Conservation (phyloP, 164 flowering plant species). For the Vitis cinerea region DNA sequence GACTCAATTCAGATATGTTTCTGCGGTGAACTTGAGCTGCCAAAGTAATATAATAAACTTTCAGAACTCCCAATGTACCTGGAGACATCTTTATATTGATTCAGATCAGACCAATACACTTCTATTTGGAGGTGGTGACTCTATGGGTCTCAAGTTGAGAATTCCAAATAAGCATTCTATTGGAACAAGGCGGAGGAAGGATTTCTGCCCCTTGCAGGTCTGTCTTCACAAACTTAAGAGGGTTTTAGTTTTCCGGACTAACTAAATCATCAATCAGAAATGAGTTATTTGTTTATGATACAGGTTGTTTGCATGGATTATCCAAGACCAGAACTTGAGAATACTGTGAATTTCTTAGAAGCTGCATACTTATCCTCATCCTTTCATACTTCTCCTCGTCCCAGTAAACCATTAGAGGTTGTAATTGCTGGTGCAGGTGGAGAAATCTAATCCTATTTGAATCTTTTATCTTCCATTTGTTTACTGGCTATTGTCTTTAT, state of each 20-base stretch:
- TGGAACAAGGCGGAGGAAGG: constrained; percentile 13
- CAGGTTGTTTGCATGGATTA: constrained; percentile 89
- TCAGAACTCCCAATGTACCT: background rate
- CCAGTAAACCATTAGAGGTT: constrained; percentile 67
- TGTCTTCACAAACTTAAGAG: background rate
- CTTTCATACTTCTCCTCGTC: constrained; percentile 64
- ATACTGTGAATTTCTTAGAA: constrained; percentile 71
- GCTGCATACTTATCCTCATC: constrained; percentile 87
- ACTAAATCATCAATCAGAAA: background rate
- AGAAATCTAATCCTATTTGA: background rate
- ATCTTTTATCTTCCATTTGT: background rate
- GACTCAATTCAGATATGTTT: constrained; percentile 34
- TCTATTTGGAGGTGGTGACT: constrained; percentile 21
- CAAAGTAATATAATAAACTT: constrained; percentile 9
- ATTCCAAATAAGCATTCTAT: constrained; percentile 3
- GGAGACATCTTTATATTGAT: constrained; percentile 5
- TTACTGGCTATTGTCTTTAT: background rate
- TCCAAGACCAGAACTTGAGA: constrained; percentile 92
- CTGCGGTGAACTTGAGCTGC: constrained; percentile 28
- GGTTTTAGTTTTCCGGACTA: background rate
- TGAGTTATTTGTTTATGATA: constrained; percentile 2
- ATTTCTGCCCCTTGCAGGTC: constrained; percentile 30
- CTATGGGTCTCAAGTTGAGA: constrained; percentile 23
- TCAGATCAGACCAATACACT: constrained; percentile 11
- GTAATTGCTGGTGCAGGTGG: constrained; percentile 97